Evolutionary conservation across 306 rosid genomes (phyloP).

Genomic region (Notholithocarpus densiflorus): DNA sequence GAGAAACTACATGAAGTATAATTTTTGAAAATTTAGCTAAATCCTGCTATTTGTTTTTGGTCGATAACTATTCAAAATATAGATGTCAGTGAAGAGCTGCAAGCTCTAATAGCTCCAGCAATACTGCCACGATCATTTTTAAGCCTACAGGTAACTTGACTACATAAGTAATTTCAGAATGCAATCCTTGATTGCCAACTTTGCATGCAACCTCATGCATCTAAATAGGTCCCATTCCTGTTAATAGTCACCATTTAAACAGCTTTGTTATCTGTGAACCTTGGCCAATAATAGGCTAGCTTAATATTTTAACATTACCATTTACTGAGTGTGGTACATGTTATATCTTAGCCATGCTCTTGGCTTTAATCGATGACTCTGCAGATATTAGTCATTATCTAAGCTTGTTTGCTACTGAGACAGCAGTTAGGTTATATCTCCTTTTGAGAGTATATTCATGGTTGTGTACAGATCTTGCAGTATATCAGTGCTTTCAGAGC

Average conservation of each 20-base stretch:
- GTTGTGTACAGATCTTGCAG: conserved; percentile 64
- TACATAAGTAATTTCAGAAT: conserved; percentile 10
- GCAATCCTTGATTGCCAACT: background rate
- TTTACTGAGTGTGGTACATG: background rate
- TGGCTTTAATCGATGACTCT: background rate
- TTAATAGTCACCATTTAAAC: too few relatives aligned
- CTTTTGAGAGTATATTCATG: background rate
- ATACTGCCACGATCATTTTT: conserved; percentile 79
- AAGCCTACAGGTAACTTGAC: conserved; percentile 66
- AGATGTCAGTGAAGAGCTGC: conserved; percentile 70
- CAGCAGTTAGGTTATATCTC: background rate
- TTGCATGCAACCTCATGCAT: conserved; percentile 1
- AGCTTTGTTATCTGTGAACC: background rate
- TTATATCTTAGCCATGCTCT: background rate
- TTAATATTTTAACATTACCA: background rate
- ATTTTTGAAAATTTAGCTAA: conserved; percentile 19
- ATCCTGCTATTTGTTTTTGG: conserved; percentile 26
- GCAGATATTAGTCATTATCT: background rate
- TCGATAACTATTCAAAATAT: conserved; percentile 80
- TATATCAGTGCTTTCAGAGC: conserved; percentile 65
- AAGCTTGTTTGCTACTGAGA: background rate
- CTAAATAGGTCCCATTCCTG: too few relatives aligned
- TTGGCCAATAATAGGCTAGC: background rate
- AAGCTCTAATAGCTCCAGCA: conserved; percentile 89
- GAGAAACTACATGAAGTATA: background rate